Conservation (phyloP, 768 basidiomycete genomes). For the Goffeauzyma gilvescens region DNA sequence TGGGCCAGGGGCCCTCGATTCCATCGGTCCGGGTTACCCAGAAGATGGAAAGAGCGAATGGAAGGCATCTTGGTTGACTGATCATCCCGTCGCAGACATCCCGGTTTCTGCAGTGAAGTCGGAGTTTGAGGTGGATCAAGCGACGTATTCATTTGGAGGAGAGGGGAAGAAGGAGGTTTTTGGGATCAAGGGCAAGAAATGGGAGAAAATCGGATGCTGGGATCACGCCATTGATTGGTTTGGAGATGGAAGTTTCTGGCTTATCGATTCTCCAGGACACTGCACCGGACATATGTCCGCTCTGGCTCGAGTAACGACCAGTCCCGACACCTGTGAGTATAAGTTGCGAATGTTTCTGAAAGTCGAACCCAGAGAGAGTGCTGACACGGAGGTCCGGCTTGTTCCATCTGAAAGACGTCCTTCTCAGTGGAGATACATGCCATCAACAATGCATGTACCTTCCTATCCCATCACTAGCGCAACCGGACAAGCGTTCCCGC, state of each 20-base stretch:
- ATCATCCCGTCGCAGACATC: too few relatives aligned
- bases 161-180: constrained; percentile 9
- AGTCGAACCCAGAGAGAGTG: background rate
- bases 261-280: constrained; percentile 17
- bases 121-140: constrained; percentile 8
- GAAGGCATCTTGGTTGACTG: constrained; percentile 13
- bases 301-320: constrained; percentile 14
- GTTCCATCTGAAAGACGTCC: constrained; percentile 9
- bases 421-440: constrained; percentile 17
- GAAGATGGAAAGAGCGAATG: constrained; percentile 11
- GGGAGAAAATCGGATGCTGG: constrained; percentile 14
- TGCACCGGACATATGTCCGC: constrained; percentile 16
- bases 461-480: constrained; percentile 9
- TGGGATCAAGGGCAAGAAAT: constrained; percentile 1
- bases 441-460: constrained; percentile 18
- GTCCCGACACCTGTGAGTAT: constrained; percentile 16
- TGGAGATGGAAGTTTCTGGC: constrained; percentile 19
- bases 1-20: constrained; percentile 13
- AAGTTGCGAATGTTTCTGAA: background rate
- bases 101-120: too few relatives aligned
- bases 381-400: background rate
- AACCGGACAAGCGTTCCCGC: constrained; percentile 2
- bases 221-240: constrained; percentile 17
- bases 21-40: constrained; percentile 12
- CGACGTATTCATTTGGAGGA: too few relatives aligned